phyloP scores from a whole-genome alignment of 2,329 filamentous ascomycete species.

The Zymoseptoria ardabiliae region DNA sequence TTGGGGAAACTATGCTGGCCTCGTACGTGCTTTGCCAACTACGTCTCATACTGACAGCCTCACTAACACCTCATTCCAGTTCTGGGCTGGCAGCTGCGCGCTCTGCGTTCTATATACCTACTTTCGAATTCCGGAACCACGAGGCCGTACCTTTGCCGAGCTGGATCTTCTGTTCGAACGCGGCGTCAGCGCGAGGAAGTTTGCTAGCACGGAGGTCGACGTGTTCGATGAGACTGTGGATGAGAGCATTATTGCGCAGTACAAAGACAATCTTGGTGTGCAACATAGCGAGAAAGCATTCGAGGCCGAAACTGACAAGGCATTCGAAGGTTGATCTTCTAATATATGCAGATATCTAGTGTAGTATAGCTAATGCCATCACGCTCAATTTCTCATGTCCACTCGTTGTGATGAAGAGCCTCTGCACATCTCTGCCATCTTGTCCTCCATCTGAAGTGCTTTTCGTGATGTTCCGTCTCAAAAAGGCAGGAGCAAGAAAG shows the following conservation, averaged over 20 bases:
- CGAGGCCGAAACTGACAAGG: not conserved
- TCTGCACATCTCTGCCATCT: too few relatives aligned
- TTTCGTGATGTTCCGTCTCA: not conserved
- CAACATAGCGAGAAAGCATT: not conserved
- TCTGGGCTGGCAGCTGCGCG: conserved; percentile 78
- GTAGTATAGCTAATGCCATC: not conserved
- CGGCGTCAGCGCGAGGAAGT: conserved; percentile 63
- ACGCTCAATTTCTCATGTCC: not conserved
- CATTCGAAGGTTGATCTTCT: not conserved
- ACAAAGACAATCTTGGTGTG: conserved; percentile 12
- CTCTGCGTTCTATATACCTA: conserved; percentile 74
- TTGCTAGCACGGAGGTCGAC: conserved; percentile 51
- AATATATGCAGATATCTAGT: not conserved
- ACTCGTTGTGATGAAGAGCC: too few relatives aligned
- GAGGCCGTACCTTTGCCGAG: conserved; percentile 75
- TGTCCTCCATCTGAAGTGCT: not conserved
- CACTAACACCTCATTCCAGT: not conserved
- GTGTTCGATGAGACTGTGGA: conserved; percentile 43
- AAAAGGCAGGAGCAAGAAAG: not conserved
- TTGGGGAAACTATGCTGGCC: conserved; percentile 80
- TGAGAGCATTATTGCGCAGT: conserved; percentile 16
- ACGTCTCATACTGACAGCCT: not conserved
- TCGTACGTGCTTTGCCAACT: conserved; percentile 32
- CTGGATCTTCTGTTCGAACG: conserved; percentile 78
- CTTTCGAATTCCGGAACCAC: conserved; percentile 72